phyloP scores from a whole-genome alignment of 1,284 basidiomycete species.

The Irpex sp. region DNA sequence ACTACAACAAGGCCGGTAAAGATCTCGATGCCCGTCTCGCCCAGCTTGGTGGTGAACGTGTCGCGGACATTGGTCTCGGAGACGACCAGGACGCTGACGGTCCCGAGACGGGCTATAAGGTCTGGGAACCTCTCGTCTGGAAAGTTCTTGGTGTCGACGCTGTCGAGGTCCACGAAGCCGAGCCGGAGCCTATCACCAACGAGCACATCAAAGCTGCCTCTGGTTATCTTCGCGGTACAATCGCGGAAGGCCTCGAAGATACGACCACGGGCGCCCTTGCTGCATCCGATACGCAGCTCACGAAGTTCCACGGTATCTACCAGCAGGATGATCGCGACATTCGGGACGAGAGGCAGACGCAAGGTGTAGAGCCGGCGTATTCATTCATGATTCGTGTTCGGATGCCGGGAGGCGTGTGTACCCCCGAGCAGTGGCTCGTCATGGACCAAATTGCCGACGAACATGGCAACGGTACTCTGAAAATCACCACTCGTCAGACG shows the following conservation, averaged over 20 bases:
- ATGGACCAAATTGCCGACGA: constrained; percentile 97
- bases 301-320: constrained; percentile 99
- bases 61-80: constrained; percentile 79
- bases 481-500: constrained; percentile 97
- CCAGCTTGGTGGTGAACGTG: constrained; percentile 72
- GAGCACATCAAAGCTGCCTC: constrained; percentile 99
- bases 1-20: constrained; percentile 97
- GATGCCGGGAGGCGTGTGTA: constrained; percentile 94
- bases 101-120: constrained; percentile 92
- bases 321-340: constrained; percentile 99
- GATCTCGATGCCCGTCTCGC: constrained; percentile 83
- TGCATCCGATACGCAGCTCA: constrained; percentile 89
- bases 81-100: constrained; percentile 99
- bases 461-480: constrained; percentile 93
- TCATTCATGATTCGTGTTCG: constrained; percentile 99
- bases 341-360: constrained; percentile 90
- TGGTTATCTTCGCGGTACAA: constrained; percentile 93
- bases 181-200: constrained; percentile 97
- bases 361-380: constrained; percentile 95
- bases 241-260: constrained; percentile 88
- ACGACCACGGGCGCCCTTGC: constrained; percentile 86
- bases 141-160: constrained; percentile 91
- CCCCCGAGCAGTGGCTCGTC: constrained; percentile 88
- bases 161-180: constrained; percentile 87
- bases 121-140: constrained; percentile 93